A percentile compares a stretch with the other conserved stretches of the same genome.
Conservation (phyloP, 805 yeast species). For the Sugiyamaella chiloensis region DNA sequence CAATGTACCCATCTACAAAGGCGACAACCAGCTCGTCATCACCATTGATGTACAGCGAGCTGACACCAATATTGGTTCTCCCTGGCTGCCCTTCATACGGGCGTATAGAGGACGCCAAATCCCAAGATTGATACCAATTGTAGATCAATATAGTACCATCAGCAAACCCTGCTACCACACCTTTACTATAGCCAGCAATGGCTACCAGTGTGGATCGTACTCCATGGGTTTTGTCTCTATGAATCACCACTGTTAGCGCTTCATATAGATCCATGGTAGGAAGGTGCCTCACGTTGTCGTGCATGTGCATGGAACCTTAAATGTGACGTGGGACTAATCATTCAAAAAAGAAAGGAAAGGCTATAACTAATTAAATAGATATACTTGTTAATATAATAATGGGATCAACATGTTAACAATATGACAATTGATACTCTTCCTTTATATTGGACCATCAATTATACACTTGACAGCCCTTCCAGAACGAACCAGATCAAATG, state of each 20-base stretch:
- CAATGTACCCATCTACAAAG: slow-evolving; percentile 8
- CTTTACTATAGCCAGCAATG: background rate
- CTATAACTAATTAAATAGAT: too few relatives aligned
- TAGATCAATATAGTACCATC: slow-evolving; percentile 3
- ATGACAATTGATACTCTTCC: background rate
- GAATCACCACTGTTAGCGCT: background rate
- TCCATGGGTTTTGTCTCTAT: background rate
- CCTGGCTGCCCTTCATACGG: background rate
- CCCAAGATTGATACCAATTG: background rate
- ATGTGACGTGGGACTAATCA: too few relatives aligned
- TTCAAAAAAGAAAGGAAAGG: too few relatives aligned
- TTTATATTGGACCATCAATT: slow-evolving; percentile 87
- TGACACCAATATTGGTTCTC: background rate
- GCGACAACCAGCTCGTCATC: slow-evolving; percentile 6
- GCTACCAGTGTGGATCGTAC: background rate
- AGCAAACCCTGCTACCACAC: slow-evolving; percentile 7
- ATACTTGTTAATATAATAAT: too few relatives aligned
- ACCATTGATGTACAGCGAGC: background rate
- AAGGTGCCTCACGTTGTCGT: too few relatives aligned
- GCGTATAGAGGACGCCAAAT: background rate
- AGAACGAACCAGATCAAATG: slow-evolving; percentile 63
- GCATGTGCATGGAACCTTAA: too few relatives aligned
- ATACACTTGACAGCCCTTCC: slow-evolving; percentile 76
- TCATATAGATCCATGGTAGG: slow-evolving; percentile 4
- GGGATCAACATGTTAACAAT: background rate